Evolutionary conservation across 2,329 filamentous ascomycete species (phyloP).

Genomic region (Cladosporium sp.): DNA sequence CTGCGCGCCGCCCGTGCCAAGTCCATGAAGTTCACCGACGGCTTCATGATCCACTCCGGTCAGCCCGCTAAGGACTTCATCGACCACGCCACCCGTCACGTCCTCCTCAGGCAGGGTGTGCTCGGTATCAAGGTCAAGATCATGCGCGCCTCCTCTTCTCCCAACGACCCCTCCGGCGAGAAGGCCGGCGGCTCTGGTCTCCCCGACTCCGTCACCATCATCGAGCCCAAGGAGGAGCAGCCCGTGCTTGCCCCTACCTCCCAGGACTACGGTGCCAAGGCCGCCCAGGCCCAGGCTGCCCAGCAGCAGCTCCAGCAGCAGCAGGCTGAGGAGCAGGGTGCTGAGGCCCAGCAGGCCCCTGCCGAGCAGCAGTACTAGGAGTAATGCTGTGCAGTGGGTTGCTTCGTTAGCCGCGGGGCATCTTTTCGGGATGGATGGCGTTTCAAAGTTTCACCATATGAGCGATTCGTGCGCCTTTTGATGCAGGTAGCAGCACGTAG

Average conservation of each 20-base stretch:
- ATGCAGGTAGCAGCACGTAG: constrained; percentile 20
- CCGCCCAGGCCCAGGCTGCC: constrained; percentile 61
- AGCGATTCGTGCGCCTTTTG: constrained; percentile 19
- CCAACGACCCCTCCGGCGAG: constrained; percentile 92
- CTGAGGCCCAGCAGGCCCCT: constrained; percentile 16
- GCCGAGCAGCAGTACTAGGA: constrained; percentile 19
- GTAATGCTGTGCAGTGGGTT: constrained; percentile 9
- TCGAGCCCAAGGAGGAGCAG: constrained; percentile 99
- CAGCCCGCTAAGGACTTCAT: constrained; percentile 99
- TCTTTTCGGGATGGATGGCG: constrained; percentile 18
- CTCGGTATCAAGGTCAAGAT: constrained; percentile 99
- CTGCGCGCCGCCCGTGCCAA: constrained; percentile 98
- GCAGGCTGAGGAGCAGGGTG: constrained; percentile 26
- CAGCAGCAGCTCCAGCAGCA: constrained; percentile 57
- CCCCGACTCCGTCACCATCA: constrained; percentile 97
- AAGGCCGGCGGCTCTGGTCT: constrained; percentile 95
- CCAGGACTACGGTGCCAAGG: constrained; percentile 99
- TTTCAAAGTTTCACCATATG: constrained; percentile 20
- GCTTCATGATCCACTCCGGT: constrained; percentile 99
- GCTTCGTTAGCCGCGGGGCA: constrained; percentile 18
- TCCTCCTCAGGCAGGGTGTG: constrained; percentile 99
- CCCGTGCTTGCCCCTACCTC: constrained; percentile 90
- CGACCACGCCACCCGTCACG: constrained; percentile 96
- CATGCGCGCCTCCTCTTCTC: constrained; percentile 81
- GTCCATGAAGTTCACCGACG: constrained; percentile 99